Evolutionary conservation across 2,329 filamentous ascomycete species (phyloP).

Genomic region (Cytospora piceicola): DNA sequence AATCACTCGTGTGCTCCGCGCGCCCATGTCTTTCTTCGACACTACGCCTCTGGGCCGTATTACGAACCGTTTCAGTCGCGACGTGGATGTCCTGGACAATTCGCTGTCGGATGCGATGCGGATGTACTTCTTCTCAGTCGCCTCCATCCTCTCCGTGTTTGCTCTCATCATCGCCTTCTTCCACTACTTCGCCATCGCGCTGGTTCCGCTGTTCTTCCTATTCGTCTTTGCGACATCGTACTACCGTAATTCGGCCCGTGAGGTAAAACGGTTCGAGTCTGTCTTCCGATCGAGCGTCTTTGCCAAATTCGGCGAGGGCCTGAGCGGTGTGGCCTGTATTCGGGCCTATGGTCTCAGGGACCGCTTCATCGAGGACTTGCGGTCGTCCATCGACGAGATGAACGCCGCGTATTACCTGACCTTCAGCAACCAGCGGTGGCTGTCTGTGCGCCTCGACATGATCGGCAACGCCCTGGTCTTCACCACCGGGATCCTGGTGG

Average conservation of each 20-base stretch:
- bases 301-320: conserved; percentile 86
- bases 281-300: conserved; percentile 87
- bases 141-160: conserved; percentile 82
- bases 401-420: conserved; percentile 93
- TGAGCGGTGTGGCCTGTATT: conserved; percentile 82
- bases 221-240: conserved; percentile 85
- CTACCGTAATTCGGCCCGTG: conserved; percentile 87
- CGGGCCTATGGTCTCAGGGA: conserved; percentile 83
- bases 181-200: conserved; percentile 75
- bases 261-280: conserved; percentile 93
- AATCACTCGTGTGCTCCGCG: conserved; percentile 73
- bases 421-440: conserved; percentile 93
- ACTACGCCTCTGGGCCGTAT: conserved; percentile 94
- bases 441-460: conserved; percentile 80
- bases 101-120: conserved; percentile 85
- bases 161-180: conserved; percentile 93
- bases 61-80: conserved; percentile 93
- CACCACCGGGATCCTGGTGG: conserved; percentile 84
- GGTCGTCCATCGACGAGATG: conserved; percentile 83
- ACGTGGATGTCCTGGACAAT: conserved; percentile 97
- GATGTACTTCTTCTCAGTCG: conserved; percentile 88
- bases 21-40: conserved; percentile 91
- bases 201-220: conserved; percentile 68
- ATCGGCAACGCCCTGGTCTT: conserved; percentile 87
- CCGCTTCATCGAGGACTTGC: conserved; percentile 72